Base-by-base conservation (phyloP, 345 rosid genomes). In the Pistacia integerrima region DNA sequence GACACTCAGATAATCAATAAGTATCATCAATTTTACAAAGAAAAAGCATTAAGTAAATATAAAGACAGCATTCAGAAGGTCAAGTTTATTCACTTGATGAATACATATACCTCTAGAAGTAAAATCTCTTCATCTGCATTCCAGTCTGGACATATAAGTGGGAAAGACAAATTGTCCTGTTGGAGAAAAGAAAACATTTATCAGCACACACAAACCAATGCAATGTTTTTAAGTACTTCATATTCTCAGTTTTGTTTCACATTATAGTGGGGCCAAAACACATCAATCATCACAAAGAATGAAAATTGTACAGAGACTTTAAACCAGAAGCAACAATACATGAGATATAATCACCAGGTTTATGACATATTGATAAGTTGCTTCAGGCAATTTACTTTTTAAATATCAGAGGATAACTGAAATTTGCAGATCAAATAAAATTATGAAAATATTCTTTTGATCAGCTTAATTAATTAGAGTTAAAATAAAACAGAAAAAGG, bases 101-200 rank as follows among this genome's bases (percentile, higher is more conserved):
- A 41, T 48, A 78, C 62, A 59, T 78, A 61, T 76, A 93, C 99
- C 98, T 93, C 99, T 61, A 96, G 89, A 82, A 93, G 94, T 80
- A 93, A 82, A 80, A 90, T 88, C 82, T 96, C 99, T 85, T 96
- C 98, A 78, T 93, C 98, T 17, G 92, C 94, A 88, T 93, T 93
- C 99, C 99, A 96, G 75, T 91, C 93, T 80, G 90, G 88, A 84
- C 92, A 80, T 79, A 93, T 85, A 76, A 93, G 90, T 10, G 99
- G 94, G 79, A 96, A 96, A 67, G 93, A 89, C 83, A 93, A 88
- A 85, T 92, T 93, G 85, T 96, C 99, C 99, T 93, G 91, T 73
- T 71, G 44, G 56, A 79, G 51, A 67, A 44, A 41, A 5, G 9
- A 75, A 77, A 77, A 55, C n/a, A 46, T n/a, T 28, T 52, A 65